Base-by-base conservation (phyloP, 116 monocot genomes). In the Cymodocea nodosa region DNA sequence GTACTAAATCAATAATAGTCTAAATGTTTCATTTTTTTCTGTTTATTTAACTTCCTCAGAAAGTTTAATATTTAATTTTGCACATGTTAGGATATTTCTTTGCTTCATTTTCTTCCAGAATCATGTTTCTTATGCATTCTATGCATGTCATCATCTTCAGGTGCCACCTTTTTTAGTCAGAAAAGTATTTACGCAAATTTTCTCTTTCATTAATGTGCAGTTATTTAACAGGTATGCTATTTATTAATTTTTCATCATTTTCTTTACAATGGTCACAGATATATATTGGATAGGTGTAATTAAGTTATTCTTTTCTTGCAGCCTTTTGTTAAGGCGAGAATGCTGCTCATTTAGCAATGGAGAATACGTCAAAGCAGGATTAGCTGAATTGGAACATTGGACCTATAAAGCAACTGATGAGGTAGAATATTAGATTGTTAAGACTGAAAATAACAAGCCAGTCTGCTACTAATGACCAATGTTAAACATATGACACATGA, bases 341-440 rank as follows among this genome's bases (percentile, higher is more conserved):
- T 99, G 98, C 51, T 99, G 98, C 75, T 99, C 98, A 53, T 99
- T 99, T 72, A 99, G 92, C 69, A 99, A 99, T 67, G 98, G 98
- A 19, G 98, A 99, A 78, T 99, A 89, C 78, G 98, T 99, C 35
- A 99, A 99, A 83, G 84, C 92, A 59, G 98, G 98, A 60, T 71
- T 99, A 73, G 82, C 89, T 79, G 98, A 99, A 81, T 75, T 99
- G 18, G 98, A 99, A 48, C 81, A 83, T 63, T 99, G 98, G 98
- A 84, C 92, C 62, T 75, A 77, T 60, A 82, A 85, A 73, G 92
- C 98, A 59, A 99, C 92, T 34, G 89, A 92, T 72, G 92, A 99
- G 85, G 98, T 92, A 79, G 35, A 25, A 35, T 23, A n/a, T 50
- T 30, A 44, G 30, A 34, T 62, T 53, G 6, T 39, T 35, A 6